Base-by-base conservation (phyloP, 2,329 filamentous ascomycete species). In the Clonostachys chloroleuca region DNA sequence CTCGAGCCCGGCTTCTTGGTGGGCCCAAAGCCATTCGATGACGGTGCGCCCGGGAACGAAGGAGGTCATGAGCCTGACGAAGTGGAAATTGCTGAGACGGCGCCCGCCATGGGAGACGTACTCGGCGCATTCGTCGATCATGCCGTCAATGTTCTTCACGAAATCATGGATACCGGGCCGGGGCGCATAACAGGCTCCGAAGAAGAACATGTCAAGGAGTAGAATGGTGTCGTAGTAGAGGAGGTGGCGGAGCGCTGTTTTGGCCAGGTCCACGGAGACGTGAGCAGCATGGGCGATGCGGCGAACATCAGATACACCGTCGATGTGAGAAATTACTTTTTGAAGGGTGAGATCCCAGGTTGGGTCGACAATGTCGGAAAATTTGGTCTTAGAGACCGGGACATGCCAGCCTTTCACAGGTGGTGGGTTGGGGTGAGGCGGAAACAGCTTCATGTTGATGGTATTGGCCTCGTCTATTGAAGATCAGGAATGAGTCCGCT, bases 371-470 rank as follows among this genome's bases (percentile, higher is more conserved):
- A 88, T 70, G 63, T 82, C 74, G 53, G 71, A 62, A 51, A 86
- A 79, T 55, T 83, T 84, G 61, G 82, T 82, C 64, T 84, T 86
- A 56, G 76, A 75, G 18, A 99, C 81, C 5, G 94, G 94, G 3
- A 99, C 94, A 60, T 97, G 90, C 86, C 89, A 96, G 42, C 87
- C 82, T 58, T 86, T 84, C 47, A 97, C 86, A 4, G 83, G 77
- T 0, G 89, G 84, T 3, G 92, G 92, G 14, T 84, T 81, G 2
- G 83, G 76, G 58, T 92, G 87, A 42, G 89, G 84, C 0, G 90
- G 91, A 64, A 96, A 96, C 44, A 96, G 81, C 69, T 96, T 96
- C 78, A 96, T 89, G 67, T 96, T 96, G 66, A 96, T 84, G 1
- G 90, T 96, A 64, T 96, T 96, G 51, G 90, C 84, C 55, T 95